phyloP scores from a whole-genome alignment of 2,329 filamentous ascomycete genomes.

The Coniochaeta sp. region DNA sequence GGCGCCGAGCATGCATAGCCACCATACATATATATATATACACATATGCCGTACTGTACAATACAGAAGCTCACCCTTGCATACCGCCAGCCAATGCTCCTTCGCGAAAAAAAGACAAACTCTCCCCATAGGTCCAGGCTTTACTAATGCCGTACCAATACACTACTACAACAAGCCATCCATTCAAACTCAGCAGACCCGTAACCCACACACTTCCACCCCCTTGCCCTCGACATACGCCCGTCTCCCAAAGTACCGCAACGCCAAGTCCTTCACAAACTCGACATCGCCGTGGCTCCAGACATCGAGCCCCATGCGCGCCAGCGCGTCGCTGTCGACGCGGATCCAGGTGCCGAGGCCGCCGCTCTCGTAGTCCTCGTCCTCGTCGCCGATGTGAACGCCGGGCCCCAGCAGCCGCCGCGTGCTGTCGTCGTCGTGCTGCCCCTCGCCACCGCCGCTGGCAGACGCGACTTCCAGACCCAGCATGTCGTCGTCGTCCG shows the following conservation, averaged over 20 bases:
- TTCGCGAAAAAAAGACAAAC: not conserved
- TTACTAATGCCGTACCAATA: not conserved
- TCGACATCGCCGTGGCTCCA: conserved; percentile 67
- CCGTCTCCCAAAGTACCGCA: conserved; percentile 57
- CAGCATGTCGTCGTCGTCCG: conserved; percentile 33
- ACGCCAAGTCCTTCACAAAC: conserved; percentile 58
- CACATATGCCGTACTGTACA: not conserved
- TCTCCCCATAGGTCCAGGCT: not conserved
- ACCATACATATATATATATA: not conserved
- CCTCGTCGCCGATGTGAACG: conserved; percentile 5
- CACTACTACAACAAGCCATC: not conserved
- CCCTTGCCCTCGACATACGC: conserved; percentile 60
- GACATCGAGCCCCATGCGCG: conserved; percentile 67
- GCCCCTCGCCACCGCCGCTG: conserved; percentile 7
- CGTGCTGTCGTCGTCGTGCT: conserved; percentile 14
- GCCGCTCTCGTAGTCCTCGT: conserved; percentile 26
- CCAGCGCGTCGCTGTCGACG: conserved; percentile 57
- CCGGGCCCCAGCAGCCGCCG: conserved; percentile 5
- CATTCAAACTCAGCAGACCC: conserved; percentile 47
- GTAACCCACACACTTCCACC: conserved; percentile 68
- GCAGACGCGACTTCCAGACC: conserved; percentile 16
- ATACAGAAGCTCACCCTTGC: not conserved
- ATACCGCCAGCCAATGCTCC: not conserved
- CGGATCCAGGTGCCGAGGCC: conserved; percentile 32
- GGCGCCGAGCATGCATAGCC: not conserved